phyloP scores from a whole-genome alignment of 495 filamentous ascomycete genomes.

The Trichoderma asperelloides region DNA sequence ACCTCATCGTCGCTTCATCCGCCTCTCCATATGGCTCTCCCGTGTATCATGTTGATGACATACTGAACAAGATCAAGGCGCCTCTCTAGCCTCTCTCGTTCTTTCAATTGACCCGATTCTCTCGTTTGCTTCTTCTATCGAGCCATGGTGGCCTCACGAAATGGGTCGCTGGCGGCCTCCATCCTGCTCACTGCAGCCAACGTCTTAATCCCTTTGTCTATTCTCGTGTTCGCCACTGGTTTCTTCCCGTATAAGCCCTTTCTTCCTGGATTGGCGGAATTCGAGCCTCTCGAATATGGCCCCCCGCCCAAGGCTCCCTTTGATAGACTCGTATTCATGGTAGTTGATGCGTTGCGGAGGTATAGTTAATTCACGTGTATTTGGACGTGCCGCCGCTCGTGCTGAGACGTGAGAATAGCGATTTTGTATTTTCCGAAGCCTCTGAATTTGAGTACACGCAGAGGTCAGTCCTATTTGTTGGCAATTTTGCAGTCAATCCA shows the following conservation, averaged over 20 bases:
- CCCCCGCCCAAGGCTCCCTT: slow-evolving; percentile 57
- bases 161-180: slow-evolving; percentile 27
- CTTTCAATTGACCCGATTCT: not conserved
- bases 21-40: not conserved
- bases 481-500: too few species aligned
- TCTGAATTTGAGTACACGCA: slow-evolving; percentile 89
- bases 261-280: slow-evolving; percentile 69
- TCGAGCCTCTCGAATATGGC: slow-evolving; percentile 38
- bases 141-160: slow-evolving; percentile 21
- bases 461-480: slow-evolving; percentile 45
- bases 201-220: slow-evolving; percentile 64
- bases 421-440: slow-evolving; percentile 79
- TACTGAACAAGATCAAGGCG: not conserved
- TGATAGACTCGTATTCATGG: slow-evolving; percentile 92
- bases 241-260: slow-evolving; percentile 98
- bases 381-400: not conserved
- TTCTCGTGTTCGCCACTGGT: slow-evolving; percentile 76
- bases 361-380: slow-evolving; percentile 24
- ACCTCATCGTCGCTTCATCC: not conserved
- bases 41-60: not conserved
- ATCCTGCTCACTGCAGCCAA: slow-evolving; percentile 56
- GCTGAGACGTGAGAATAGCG: slow-evolving; percentile 41
- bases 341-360: slow-evolving; percentile 91
- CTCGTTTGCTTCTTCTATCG: not conserved
- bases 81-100: not conserved